Percentiles rank a stretch among this genome's conserved stretches.
Conservation (phyloP, 768 basidiomycete genomes). For the Mycena filopes region DNA sequence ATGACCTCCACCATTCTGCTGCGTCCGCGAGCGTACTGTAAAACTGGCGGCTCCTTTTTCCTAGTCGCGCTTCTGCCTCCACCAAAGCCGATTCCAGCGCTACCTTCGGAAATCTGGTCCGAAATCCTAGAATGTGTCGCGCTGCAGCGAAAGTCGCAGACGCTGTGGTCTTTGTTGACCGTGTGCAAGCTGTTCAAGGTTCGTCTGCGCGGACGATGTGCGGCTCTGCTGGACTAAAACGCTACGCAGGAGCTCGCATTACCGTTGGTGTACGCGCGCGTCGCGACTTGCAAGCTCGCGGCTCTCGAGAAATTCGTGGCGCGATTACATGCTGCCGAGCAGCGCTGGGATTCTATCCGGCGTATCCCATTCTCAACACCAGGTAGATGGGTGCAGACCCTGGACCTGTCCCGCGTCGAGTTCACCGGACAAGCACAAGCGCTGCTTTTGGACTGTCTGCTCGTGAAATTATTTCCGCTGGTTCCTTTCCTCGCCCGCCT, state of each 20-base stretch:
- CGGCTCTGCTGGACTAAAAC: neutral
- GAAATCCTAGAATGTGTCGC: slow-evolving; percentile 61
- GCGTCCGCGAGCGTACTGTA: slow-evolving; percentile 73
- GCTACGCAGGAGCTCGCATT: slow-evolving; percentile 66
- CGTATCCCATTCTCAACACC: slow-evolving; percentile 89
- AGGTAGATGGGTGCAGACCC: slow-evolving; percentile 83
- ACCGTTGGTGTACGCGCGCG: slow-evolving; percentile 73
- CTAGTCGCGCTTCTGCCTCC: slow-evolving; percentile 77
- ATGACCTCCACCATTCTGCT: slow-evolving; percentile 57
- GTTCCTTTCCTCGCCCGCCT: slow-evolving; percentile 70
- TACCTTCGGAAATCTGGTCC: slow-evolving; percentile 80
- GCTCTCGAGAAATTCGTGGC: slow-evolving; percentile 67
- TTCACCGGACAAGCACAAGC: slow-evolving; percentile 58
- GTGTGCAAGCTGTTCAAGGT: slow-evolving; percentile 63
- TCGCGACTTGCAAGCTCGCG: slow-evolving; percentile 54
- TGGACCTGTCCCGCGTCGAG: slow-evolving; percentile 74
- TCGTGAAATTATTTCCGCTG: slow-evolving; percentile 73
- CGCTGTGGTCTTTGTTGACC: slow-evolving; percentile 48
- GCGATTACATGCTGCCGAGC: slow-evolving; percentile 71
- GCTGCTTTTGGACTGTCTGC: slow-evolving; percentile 68
- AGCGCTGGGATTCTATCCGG: slow-evolving; percentile 88
- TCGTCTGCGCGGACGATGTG: slow-evolving; percentile 19
- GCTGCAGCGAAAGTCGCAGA: slow-evolving; percentile 28
- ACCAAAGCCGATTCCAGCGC: slow-evolving; percentile 57
- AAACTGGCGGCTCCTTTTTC: slow-evolving; percentile 66